phyloP scores from a whole-genome alignment of 1,139 yeast species.

The Yamadazyma diospyri region DNA sequence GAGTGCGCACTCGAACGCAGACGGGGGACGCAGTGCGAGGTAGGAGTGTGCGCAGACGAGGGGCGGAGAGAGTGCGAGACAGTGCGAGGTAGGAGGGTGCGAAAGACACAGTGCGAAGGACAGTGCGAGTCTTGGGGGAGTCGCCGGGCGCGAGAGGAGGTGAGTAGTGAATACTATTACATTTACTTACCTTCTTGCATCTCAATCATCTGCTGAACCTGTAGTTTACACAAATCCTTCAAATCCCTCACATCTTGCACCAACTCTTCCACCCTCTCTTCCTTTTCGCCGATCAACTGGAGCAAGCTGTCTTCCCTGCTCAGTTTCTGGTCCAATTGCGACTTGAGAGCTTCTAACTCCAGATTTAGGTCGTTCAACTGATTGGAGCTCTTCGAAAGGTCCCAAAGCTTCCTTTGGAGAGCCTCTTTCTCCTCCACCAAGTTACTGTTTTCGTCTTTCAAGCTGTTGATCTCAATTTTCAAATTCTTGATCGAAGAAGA shows the following conservation, averaged over 20 bases:
- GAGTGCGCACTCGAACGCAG: too few relatives aligned
- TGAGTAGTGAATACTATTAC: too few relatives aligned
- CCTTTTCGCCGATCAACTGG: slow-evolving; percentile 81
- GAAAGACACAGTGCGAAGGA: not conserved
- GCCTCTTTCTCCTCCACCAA: slow-evolving; percentile 57
- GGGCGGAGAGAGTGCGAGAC: not conserved
- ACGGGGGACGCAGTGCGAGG: too few relatives aligned
- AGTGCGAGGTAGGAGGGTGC: not conserved
- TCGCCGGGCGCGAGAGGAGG: too few relatives aligned
- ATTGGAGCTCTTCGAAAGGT: slow-evolving; percentile 13
- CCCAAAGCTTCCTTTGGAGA: slow-evolving; percentile 63
- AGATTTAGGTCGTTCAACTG: slow-evolving; percentile 38
- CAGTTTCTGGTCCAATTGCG: slow-evolving; percentile 33
- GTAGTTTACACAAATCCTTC: slow-evolving; percentile 75
- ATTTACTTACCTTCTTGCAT: slow-evolving; percentile 39
- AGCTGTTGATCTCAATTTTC: slow-evolving; percentile 69
- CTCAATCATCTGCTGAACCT: slow-evolving; percentile 82
- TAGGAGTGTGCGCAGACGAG: too few relatives aligned
- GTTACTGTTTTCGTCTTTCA: slow-evolving; percentile 59
- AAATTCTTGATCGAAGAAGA: slow-evolving; percentile 72
- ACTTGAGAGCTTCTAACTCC: slow-evolving; percentile 39
- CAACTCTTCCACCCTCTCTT: slow-evolving; percentile 82
- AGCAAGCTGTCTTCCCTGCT: slow-evolving; percentile 57
- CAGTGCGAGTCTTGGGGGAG: too few relatives aligned
- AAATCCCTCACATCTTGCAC: slow-evolving; percentile 85